Evolutionary conservation across 1,139 yeast species (phyloP).

Genomic region (Kluyveromyces sp.): DNA sequence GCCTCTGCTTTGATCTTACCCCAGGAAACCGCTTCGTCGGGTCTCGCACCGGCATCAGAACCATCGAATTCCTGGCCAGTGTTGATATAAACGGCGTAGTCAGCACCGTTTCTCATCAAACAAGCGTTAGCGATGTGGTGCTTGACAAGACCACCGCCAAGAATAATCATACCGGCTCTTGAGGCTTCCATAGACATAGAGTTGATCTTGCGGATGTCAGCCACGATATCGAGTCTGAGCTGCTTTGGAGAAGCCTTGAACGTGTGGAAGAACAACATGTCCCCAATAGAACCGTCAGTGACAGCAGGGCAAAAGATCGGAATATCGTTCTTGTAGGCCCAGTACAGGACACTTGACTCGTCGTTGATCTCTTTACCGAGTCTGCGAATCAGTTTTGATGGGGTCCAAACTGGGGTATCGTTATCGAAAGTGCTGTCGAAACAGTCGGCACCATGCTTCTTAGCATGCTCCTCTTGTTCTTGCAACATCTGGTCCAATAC

Average conservation of each 20-base stretch:
- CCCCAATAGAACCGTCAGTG: slow-evolving; percentile 98
- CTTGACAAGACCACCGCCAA: slow-evolving; percentile 94
- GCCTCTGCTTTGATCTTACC: slow-evolving; percentile 97
- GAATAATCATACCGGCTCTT: slow-evolving; percentile 87
- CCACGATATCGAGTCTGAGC: slow-evolving; percentile 82
- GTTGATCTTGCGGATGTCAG: slow-evolving; percentile 85
- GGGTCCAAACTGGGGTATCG: slow-evolving; percentile 77
- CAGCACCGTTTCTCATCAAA: slow-evolving; percentile 98
- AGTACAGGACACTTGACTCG: slow-evolving; percentile 87
- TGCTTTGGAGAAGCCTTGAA: slow-evolving; percentile 89
- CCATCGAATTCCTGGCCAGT: slow-evolving; percentile 99
- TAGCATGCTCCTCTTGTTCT: slow-evolving; percentile 72
- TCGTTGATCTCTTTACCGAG: slow-evolving; percentile 92
- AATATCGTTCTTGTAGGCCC: slow-evolving; percentile 95
- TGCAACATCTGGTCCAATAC: slow-evolving; percentile 76
- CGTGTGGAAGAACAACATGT: slow-evolving; percentile 97
- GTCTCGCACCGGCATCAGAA: slow-evolving; percentile 98
- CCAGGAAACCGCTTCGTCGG: slow-evolving; percentile 98
- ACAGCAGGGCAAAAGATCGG: slow-evolving; percentile 96
- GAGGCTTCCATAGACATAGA: slow-evolving; percentile 95
- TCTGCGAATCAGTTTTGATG: slow-evolving; percentile 84
- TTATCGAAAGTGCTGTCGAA: slow-evolving; percentile 43
- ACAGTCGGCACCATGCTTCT: slow-evolving; percentile 40
- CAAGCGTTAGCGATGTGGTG: slow-evolving; percentile 98
- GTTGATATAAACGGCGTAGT: slow-evolving; percentile 91